phyloP scores from a whole-genome alignment of 1,139 yeast species.

The Hyphopichia burtonii region DNA sequence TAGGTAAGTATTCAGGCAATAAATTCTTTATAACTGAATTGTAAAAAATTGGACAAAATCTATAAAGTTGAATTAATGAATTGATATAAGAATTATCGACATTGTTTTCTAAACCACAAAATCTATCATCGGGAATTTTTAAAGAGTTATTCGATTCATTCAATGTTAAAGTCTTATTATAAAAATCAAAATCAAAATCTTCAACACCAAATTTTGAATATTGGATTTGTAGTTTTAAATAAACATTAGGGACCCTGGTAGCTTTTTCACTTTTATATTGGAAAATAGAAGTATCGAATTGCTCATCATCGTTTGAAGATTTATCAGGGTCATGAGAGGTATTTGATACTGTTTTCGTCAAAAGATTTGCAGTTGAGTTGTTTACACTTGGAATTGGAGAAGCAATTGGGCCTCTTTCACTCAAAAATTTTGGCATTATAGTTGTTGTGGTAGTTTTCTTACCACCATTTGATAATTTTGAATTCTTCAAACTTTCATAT shows the following conservation, averaged over 20 bases:
- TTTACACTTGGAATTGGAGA: neutral
- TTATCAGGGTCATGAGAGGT: constrained; percentile 6
- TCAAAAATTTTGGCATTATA: constrained; percentile 62
- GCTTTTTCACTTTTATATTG: constrained; percentile 18
- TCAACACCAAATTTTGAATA: constrained; percentile 91
- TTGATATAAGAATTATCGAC: constrained; percentile 81
- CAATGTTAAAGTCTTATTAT: constrained; percentile 54
- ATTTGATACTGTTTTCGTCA: constrained; percentile 12
- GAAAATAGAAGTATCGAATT: constrained; percentile 23
- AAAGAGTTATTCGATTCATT: constrained; percentile 7
- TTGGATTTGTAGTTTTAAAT: constrained; percentile 69
- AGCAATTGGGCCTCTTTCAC: constrained; percentile 47
- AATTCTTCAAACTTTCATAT: constrained; percentile 40
- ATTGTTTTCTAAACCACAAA: constrained; percentile 88
- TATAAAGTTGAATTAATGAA: constrained; percentile 75
- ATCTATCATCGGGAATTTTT: constrained; percentile 20
- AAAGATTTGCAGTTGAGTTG: neutral
- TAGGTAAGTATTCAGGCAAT: constrained; percentile 58
- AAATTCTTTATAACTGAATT: constrained; percentile 60
- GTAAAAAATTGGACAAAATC: constrained; percentile 72
- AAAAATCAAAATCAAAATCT: constrained; percentile 87
- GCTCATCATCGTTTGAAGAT: constrained; percentile 4
- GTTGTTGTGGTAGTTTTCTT: constrained; percentile 21
- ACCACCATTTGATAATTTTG: constrained; percentile 8
- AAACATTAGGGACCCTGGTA: constrained; percentile 63